A percentile compares a stretch with the other conserved stretches of the same genome.
These are phyloP conservation scores for Nemania serpens DNA, from an alignment of 2,329 filamentous ascomycete genomes.

Conservation along the genomic window DNA sequence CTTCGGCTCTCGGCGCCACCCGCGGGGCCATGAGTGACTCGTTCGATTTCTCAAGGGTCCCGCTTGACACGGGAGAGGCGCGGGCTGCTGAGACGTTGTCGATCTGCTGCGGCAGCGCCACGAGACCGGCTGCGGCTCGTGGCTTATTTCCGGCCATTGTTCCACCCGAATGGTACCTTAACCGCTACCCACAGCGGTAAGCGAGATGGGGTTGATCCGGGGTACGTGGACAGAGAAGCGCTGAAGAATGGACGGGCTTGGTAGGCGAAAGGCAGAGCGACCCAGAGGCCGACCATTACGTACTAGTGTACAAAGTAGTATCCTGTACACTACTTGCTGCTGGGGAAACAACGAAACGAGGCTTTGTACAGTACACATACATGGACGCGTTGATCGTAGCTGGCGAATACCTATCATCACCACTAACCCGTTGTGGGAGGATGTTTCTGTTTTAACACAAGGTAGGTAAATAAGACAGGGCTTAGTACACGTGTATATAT, in stretches of 20 bases:
- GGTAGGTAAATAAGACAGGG: no score
- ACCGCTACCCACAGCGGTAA: conserved; percentile 13
- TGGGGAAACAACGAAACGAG: background rate
- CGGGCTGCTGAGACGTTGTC: background rate
- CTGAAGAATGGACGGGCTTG: conserved; percentile 8
- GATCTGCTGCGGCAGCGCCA: conserved; percentile 2
- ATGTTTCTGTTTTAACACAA: background rate
- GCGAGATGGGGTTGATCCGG: conserved; percentile 16
- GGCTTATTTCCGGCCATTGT: conserved; percentile 11
- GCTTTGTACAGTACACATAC: background rate
- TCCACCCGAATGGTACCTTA: conserved; percentile 20
- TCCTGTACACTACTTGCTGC: background rate
- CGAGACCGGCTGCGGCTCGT: conserved; percentile 13
- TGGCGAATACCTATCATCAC: background rate
- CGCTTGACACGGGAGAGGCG: conserved; percentile 1
- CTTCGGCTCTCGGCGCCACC: conserved; percentile 12
- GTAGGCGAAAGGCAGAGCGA: background rate
- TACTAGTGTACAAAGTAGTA: background rate
- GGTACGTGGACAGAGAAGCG: conserved; percentile 10
- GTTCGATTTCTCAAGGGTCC: conserved; percentile 3
- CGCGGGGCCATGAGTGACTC: background rate
- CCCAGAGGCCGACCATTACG: conserved; percentile 1
- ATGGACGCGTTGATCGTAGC: background rate
- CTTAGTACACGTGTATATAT: background rate
- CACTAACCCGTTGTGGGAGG: conserved; percentile 8